Conservation (phyloP, 2,329 filamentous ascomycete genomes). For the Trichoderma sp. region DNA sequence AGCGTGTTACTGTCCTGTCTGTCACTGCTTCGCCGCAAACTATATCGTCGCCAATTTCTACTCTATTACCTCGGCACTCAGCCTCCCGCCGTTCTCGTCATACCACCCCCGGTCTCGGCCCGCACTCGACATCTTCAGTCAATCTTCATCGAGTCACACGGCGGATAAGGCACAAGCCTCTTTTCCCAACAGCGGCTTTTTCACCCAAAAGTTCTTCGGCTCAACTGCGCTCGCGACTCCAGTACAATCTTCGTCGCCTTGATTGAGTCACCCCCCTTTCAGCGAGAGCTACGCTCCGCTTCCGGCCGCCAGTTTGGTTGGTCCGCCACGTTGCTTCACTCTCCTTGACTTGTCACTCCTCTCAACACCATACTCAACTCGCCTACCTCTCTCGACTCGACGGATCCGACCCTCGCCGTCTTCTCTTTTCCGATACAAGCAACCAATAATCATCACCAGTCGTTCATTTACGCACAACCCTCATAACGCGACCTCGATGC, state of each 20-base stretch:
- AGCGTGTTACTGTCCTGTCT: background rate
- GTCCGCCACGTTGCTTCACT: conserved; percentile 26
- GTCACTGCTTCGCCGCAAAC: conserved; percentile 11
- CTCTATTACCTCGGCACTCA: background rate
- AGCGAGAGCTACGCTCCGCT: conserved; percentile 35
- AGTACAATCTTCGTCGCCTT: conserved; percentile 19
- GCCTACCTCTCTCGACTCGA: conserved; percentile 19
- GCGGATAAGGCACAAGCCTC: conserved; percentile 21
- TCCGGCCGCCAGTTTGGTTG: conserved; percentile 28
- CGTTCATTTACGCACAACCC: conserved; percentile 22
- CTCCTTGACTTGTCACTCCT: background rate
- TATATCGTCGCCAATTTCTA: background rate
- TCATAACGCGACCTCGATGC: conserved; percentile 40
- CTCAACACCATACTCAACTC: background rate
- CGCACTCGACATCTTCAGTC: conserved; percentile 2
- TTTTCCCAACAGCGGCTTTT: conserved; percentile 24
- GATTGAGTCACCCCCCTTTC: conserved; percentile 26
- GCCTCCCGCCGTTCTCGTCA: conserved; percentile 12
- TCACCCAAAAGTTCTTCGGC: conserved; percentile 23
- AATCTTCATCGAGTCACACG: conserved; percentile 10
- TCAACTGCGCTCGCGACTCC: conserved; percentile 23
- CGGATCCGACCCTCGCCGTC: conserved; percentile 33
- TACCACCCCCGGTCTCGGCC: conserved; percentile 21
- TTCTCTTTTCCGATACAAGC: conserved; percentile 2
- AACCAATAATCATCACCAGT: conserved; percentile 21